A percentile compares a stretch with the other conserved stretches of the same genome.
phyloP scores from a whole-genome alignment of 176 grass and related monocot genomes.

The Alopecurus myosuroides region DNA sequence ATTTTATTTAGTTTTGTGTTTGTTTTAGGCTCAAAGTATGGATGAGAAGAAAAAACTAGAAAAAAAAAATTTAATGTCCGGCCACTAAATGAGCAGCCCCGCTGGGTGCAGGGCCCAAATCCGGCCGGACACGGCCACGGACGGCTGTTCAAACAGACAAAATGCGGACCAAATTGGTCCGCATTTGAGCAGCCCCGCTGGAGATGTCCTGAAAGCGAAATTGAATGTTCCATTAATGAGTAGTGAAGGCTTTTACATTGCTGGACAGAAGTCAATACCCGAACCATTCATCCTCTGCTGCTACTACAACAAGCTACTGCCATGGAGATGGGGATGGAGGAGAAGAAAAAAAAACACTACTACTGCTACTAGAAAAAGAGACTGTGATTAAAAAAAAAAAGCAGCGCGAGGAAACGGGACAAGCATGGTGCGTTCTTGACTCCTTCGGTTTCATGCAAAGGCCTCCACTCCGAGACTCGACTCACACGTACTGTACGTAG shows the following conservation, averaged over 20 bases:
- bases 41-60: too few relatives aligned
- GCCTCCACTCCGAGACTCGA: background rate
- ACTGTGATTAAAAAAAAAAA: too few relatives aligned
- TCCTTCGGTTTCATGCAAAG: constrained; percentile 49
- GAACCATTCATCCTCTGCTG: constrained; percentile 75
- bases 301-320: background rate
- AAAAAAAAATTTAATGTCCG: too few relatives aligned
- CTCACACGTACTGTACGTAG: background rate
- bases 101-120: too few relatives aligned
- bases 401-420: constrained; percentile 35
- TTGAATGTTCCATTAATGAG: constrained; percentile 24
- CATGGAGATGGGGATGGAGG: background rate
- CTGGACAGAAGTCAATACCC: constrained; percentile 97
- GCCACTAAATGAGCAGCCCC: too few relatives aligned
- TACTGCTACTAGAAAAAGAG: background rate
- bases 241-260: constrained; percentile 58
- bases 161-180: too few relatives aligned
- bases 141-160: too few relatives aligned
- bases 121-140: too few relatives aligned
- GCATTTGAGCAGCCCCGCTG: too few relatives aligned
- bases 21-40: too few relatives aligned
- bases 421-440: constrained; percentile 90
- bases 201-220: too few relatives aligned
- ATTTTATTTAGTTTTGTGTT: too few relatives aligned
- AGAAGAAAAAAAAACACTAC: background rate